Percentiles rank a stretch among this genome's conserved stretches.
Evolutionary conservation across 306 rosid species (phyloP).

Genomic region (Trifolium dubium): DNA sequence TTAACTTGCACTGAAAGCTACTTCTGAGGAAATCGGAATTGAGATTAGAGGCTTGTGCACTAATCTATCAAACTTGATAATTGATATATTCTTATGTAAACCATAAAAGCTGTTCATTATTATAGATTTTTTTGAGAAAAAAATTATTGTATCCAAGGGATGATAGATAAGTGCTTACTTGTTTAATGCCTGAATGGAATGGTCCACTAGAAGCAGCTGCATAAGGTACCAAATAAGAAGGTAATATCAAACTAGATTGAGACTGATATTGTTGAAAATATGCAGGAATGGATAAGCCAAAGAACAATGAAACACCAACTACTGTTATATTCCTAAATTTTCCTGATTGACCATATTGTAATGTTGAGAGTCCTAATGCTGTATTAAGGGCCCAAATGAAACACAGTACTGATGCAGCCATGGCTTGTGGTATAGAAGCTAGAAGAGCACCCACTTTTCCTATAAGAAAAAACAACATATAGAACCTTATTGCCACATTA

Average conservation of each 20-base stretch:
- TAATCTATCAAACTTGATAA: background rate
- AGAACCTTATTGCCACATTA: background rate
- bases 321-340: conserved; percentile 80
- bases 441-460: conserved; percentile 97
- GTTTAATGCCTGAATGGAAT: conserved; percentile 61
- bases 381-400: conserved; percentile 88
- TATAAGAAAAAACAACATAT: conserved; percentile 29
- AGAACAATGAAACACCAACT: conserved; percentile 86
- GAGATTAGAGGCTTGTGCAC: no score
- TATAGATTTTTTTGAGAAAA: background rate
- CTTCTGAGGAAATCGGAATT: no score
- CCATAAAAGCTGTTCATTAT: conserved; percentile 49
- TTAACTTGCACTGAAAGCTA: no score
- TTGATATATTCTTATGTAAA: background rate
- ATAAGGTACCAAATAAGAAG: conserved; percentile 81
- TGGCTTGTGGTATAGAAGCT: conserved; percentile 87
- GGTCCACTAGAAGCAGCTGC: conserved; percentile 94
- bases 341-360: conserved; percentile 72
- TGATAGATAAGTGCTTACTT: conserved; percentile 49
- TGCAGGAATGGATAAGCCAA: conserved; percentile 86
- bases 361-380: conserved; percentile 78
- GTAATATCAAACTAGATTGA: conserved; percentile 66
- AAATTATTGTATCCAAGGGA: background rate
- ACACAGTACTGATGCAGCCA: conserved; percentile 89
- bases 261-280: conserved; percentile 91